Base-by-base conservation (phyloP, 495 filamentous ascomycete species). In the Xylaria flabelliformis region DNA sequence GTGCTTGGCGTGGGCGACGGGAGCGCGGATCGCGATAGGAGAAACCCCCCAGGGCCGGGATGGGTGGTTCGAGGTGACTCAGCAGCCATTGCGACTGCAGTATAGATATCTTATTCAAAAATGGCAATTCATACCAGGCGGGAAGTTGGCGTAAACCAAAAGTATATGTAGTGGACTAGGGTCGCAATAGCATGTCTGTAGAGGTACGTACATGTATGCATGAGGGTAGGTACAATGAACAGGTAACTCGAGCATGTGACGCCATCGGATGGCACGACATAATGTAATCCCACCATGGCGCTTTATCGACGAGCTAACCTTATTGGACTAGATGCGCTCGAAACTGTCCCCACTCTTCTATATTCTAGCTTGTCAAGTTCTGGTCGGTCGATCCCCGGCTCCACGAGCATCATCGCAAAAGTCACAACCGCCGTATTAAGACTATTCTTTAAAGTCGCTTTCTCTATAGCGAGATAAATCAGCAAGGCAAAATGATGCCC, bases 1-100 rank as follows among this genome's bases (percentile, higher is more conserved):
- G 82, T 81, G 41, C 87, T 88, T 9, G 85, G 84, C 1, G 90
- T 83, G 9, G 90, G 88, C 1, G 89, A 89, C 0, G 86, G 83
- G 19, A 90, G 77, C 0, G 74, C 72, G 19, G 82, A 80, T 24
- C 58, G 65, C 15, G 83, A 78, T 5, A 81, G 83, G 53, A 89
- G 71, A 72, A 90, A 90, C 58, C 86, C 86, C 44, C 87, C 88
- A 15, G 62, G 29, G 19, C 58, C 46, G n/a, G 59, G 44, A 21
- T 21, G 56, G 9, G 79, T 66, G 59, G 58, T 53, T 53, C 75
- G 53, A 41, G 77, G 72, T 61, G 73, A 78, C 34, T 83, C 81
- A 77, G 78, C 80, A 79, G 76, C 79, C 83, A 84, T 85, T 74
- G 74, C 78, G 74, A 44, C 39, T 46, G n/a, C 2, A 12, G 21